Percentiles rank a stretch among this genome's conserved stretches.
phyloP scores from a whole-genome alignment of 202 grass and related monocot genomes.

The Carex arenaria region DNA sequence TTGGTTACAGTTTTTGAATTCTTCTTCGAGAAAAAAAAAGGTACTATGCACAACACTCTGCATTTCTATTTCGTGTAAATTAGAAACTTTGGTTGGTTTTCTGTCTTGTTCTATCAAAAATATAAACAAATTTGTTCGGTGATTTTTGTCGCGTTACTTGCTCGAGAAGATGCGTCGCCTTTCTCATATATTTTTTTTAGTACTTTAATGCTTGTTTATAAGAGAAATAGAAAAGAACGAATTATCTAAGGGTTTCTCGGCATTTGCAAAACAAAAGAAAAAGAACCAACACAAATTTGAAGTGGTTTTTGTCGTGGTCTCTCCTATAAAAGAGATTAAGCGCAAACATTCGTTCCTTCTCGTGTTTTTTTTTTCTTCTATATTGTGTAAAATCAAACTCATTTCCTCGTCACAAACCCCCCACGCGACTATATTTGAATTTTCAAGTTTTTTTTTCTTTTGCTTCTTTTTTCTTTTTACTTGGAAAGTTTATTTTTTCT shows the following conservation, averaged over 20 bases:
- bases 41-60: neutral
- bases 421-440: neutral
- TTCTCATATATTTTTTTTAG: neutral
- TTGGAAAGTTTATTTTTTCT: too few species aligned
- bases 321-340: neutral
- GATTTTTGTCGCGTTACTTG: neutral
- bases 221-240: neutral
- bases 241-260: neutral
- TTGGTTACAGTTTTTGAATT: neutral
- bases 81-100: conserved; percentile 2
- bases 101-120: neutral
- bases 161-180: neutral
- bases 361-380: neutral
- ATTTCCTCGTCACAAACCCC: neutral
- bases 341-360: neutral
- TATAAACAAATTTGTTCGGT: neutral
- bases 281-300: neutral
- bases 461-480: neutral
- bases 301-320: neutral
- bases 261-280: neutral
- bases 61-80: neutral
- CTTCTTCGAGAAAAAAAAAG: neutral
- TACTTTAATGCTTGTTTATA: neutral
- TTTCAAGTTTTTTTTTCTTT: neutral
- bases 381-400: neutral